A percentile compares a stretch with the other conserved stretches of the same genome.
Evolutionary conservation across 2,329 filamentous ascomycete species (phyloP).

Genomic region (Microcyclospora tardicrescens): DNA sequence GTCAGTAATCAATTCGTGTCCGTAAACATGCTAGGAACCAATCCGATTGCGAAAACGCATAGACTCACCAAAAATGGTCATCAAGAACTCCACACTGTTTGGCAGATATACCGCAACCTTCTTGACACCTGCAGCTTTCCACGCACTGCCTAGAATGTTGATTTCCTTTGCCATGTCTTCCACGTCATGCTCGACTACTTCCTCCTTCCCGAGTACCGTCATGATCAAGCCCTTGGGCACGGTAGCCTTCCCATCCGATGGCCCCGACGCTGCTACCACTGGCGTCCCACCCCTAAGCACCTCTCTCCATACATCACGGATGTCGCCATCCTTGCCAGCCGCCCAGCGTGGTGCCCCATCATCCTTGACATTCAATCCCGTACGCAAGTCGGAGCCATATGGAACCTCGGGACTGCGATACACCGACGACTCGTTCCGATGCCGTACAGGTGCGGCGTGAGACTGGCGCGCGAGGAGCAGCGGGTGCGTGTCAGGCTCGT

Average conservation of each 20-base stretch:
- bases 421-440: constrained; percentile 71
- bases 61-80: constrained; percentile 55
- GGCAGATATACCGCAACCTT: constrained; percentile 82
- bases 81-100: constrained; percentile 81
- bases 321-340: constrained; percentile 70
- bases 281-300: constrained; percentile 34
- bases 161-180: constrained; percentile 73
- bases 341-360: constrained; percentile 70
- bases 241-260: constrained; percentile 35
- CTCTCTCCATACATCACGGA: constrained; percentile 84
- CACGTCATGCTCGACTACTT: constrained; percentile 56
- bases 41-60: too few species aligned
- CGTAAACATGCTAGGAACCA: not conserved
- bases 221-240: constrained; percentile 58
- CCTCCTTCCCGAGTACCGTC: constrained; percentile 66
- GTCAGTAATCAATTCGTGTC: constrained; percentile 2
- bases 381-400: constrained; percentile 67
- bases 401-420: constrained; percentile 77
- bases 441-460: constrained; percentile 61
- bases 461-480: constrained; percentile 80
- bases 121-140: constrained; percentile 53
- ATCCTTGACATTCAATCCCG: constrained; percentile 71
- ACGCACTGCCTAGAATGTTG: constrained; percentile 67
- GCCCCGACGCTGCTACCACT: constrained; percentile 30
- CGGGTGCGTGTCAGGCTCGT: constrained; percentile 83